These are phyloP conservation scores for Monoraphidium neglectum DNA, from an alignment of 139 green algal genomes.

Conservation along the genomic window DNA sequence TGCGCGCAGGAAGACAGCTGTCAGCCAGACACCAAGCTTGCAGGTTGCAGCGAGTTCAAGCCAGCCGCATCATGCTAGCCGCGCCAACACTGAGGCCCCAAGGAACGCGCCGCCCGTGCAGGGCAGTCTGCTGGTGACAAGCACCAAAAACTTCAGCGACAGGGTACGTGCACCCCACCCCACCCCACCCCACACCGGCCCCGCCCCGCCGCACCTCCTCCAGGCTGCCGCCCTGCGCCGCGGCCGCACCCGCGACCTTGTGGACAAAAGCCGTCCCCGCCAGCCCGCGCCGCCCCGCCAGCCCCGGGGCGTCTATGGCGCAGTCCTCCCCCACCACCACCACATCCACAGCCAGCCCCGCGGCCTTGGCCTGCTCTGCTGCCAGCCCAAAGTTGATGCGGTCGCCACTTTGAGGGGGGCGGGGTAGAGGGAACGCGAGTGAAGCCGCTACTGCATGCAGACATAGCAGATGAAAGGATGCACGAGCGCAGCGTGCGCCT, in stretches of 20 bases:
- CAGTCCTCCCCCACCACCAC: constrained; percentile 84
- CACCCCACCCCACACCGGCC: no score
- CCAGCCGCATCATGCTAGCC: no score
- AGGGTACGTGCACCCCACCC: no score
- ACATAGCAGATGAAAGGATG: not conserved
- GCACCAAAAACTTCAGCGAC: no score
- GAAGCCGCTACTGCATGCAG: not conserved
- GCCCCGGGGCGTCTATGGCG: constrained; percentile 56
- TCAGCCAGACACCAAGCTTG: no score
- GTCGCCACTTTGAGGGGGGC: constrained; percentile 55
- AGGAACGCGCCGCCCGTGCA: no score
- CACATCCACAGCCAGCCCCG: constrained; percentile 70
- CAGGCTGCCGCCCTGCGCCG: constrained; percentile 59
- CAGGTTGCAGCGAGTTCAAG: no score
- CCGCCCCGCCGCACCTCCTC: constrained; percentile 64
- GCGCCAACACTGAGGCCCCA: no score
- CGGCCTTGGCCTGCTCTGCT: constrained; percentile 77
- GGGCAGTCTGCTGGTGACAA: no score
- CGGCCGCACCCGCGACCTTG: constrained; percentile 88
- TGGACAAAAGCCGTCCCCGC: constrained; percentile 84
- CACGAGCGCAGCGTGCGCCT: not conserved
- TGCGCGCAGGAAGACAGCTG: no score
- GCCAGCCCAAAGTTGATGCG: constrained; percentile 92
- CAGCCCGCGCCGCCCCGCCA: constrained; percentile 80
- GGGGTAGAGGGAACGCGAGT: not conserved